A percentile compares a stretch with the other conserved stretches of the same genome.
Conservation (phyloP, 2,329 filamentous ascomycete genomes). For the Cordyceps cicadae region DNA sequence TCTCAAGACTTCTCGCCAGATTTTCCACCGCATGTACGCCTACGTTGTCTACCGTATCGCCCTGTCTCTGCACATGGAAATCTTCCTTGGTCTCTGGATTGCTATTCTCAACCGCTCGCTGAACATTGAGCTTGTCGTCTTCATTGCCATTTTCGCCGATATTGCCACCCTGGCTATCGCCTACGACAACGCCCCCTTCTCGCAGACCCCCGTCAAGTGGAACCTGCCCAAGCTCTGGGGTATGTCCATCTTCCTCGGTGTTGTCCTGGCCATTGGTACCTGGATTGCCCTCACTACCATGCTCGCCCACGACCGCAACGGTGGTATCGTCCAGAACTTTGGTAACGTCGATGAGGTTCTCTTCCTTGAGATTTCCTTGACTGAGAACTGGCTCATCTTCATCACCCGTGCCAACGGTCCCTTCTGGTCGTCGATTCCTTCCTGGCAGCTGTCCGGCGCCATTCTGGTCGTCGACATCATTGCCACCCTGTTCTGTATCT, state of each 20-base stretch:
- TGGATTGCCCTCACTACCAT: slow-evolving; percentile 89
- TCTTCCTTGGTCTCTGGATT: slow-evolving; percentile 88
- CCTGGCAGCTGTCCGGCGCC: slow-evolving; percentile 72
- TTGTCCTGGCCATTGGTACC: slow-evolving; percentile 73
- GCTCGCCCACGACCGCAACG: slow-evolving; percentile 57
- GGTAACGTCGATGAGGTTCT: slow-evolving; percentile 74
- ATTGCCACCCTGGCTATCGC: slow-evolving; percentile 87
- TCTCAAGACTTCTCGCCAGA: slow-evolving; percentile 85
- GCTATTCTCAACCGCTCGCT: slow-evolving; percentile 76
- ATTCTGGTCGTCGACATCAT: slow-evolving; percentile 76
- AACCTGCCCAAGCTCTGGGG: slow-evolving; percentile 92
- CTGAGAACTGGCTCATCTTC: slow-evolving; percentile 95
- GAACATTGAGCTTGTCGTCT: slow-evolving; percentile 81
- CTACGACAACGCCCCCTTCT: slow-evolving; percentile 87
- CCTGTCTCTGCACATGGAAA: slow-evolving; percentile 80
- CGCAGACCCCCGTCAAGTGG: slow-evolving; percentile 84
- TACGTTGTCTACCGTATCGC: slow-evolving; percentile 95
- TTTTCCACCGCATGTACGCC: slow-evolving; percentile 95
- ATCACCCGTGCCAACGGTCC: slow-evolving; percentile 89
- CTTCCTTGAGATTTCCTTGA: slow-evolving; percentile 84
- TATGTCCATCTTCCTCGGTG: slow-evolving; percentile 76
- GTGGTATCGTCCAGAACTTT: slow-evolving; percentile 84
- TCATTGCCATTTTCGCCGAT: slow-evolving; percentile 91
- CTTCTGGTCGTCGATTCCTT: slow-evolving; percentile 84
- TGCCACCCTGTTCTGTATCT: slow-evolving; percentile 77